A percentile compares a stretch with the other conserved stretches of the same genome.
Evolutionary conservation across 2,329 filamentous ascomycete genomes (phyloP).

Genomic region (Neopestalotiopsis sp.): DNA sequence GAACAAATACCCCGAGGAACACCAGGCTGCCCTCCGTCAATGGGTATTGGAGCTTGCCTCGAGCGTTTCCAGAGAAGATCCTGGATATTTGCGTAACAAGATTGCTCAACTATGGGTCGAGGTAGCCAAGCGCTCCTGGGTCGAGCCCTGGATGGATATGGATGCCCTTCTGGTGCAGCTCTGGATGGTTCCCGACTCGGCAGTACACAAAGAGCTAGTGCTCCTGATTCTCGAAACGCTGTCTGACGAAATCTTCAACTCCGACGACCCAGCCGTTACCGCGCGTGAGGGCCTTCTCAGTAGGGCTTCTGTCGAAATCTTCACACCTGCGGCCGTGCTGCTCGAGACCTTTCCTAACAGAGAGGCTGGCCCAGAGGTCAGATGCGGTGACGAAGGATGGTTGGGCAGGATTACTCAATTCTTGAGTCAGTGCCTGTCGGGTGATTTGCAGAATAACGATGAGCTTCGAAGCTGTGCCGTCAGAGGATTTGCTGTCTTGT

Average conservation of each 20-base stretch:
- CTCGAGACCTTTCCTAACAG: conserved; percentile 77
- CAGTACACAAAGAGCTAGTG: conserved; percentile 81
- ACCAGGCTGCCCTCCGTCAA: conserved; percentile 71
- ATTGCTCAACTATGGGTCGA: conserved; percentile 94
- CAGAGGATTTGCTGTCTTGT: conserved; percentile 78
- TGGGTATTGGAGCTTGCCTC: conserved; percentile 67
- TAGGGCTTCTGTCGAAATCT: conserved; percentile 90
- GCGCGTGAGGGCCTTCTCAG: conserved; percentile 84
- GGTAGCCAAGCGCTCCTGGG: conserved; percentile 91
- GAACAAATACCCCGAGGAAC: conserved; percentile 72
- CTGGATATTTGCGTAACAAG: conserved; percentile 88
- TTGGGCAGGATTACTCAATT: conserved; percentile 77
- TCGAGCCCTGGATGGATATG: conserved; percentile 93
- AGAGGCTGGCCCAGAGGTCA: conserved; percentile 70
- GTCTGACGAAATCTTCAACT: conserved; percentile 91
- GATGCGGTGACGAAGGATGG: conserved; percentile 87
- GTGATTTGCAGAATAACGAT: conserved; percentile 67
- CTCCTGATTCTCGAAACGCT: conserved; percentile 88
- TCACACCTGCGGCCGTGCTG: conserved; percentile 80
- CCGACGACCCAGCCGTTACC: conserved; percentile 85
- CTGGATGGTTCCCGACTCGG: conserved; percentile 74
- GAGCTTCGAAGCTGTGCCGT: conserved; percentile 74
- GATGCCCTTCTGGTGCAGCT: conserved; percentile 81
- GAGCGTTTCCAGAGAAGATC: conserved; percentile 70
- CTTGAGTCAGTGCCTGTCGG: conserved; percentile 73